These are phyloP conservation scores for Sugiyamaella floridensis DNA, from an alignment of 805 yeast species.

Conservation along the genomic window DNA sequence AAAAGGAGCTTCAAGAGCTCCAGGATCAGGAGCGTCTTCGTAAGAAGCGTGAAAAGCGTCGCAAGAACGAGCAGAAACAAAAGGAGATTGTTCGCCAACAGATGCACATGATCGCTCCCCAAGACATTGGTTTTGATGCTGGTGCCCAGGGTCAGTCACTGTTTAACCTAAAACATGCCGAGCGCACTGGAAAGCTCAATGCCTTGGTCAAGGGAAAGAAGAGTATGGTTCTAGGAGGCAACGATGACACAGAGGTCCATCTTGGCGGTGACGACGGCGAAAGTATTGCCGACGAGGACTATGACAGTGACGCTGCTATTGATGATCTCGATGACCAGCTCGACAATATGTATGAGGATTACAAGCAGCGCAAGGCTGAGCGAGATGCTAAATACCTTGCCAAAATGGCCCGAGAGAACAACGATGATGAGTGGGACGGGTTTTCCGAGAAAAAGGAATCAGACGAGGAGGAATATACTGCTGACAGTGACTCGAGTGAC, in stretches of 20 bases:
- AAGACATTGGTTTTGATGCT: slow-evolving; percentile 90
- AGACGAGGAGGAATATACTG: slow-evolving; percentile 18
- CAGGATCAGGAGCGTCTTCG: slow-evolving; percentile 63
- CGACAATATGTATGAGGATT: slow-evolving; percentile 71
- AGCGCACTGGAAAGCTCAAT: slow-evolving; percentile 74
- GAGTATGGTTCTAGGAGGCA: slow-evolving; percentile 35
- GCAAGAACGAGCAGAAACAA: slow-evolving; percentile 73
- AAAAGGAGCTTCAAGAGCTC: slow-evolving; percentile 70
- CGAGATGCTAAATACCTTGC: slow-evolving; percentile 46
- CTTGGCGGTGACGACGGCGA: slow-evolving; percentile 24
- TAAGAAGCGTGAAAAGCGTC: slow-evolving; percentile 74
- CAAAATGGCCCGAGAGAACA: slow-evolving; percentile 40
- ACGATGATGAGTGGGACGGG: slow-evolving; percentile 28
- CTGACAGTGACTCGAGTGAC: slow-evolving; percentile 17
- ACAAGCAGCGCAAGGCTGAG: slow-evolving; percentile 41
- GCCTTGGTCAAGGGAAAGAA: slow-evolving; percentile 68
- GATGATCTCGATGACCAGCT: slow-evolving; percentile 66
- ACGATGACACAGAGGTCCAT: slow-evolving; percentile 21
- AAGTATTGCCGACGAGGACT: slow-evolving; percentile 29
- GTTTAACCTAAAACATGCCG: slow-evolving; percentile 79
- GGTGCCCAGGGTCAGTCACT: slow-evolving; percentile 68
- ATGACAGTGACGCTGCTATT: slow-evolving; percentile 36
- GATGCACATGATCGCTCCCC: slow-evolving; percentile 91
- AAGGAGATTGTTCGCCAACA: slow-evolving; percentile 87
- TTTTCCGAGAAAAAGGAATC: slow-evolving; percentile 28